Conservation (phyloP, 805 yeast species). For the Phaffomyces antillensis region DNA sequence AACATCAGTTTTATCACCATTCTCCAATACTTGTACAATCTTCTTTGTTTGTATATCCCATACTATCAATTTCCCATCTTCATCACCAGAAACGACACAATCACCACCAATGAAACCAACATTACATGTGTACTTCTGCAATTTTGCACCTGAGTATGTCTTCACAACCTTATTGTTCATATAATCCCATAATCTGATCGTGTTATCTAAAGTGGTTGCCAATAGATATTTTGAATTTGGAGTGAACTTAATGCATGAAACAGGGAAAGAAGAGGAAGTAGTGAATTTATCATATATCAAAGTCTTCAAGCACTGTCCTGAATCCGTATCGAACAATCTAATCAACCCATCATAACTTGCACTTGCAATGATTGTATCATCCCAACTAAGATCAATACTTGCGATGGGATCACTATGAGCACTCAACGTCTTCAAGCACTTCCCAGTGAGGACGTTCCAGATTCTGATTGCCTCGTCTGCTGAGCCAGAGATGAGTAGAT, state of each 20-base stretch:
- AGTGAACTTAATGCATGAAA: slow-evolving; percentile 62
- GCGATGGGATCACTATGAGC: slow-evolving; percentile 93
- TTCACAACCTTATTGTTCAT: slow-evolving; percentile 74
- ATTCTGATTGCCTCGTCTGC: slow-evolving; percentile 86
- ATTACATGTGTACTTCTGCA: slow-evolving; percentile 45
- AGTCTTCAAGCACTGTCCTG: slow-evolving; percentile 91
- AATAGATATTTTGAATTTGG: slow-evolving; percentile 77
- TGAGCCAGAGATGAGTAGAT: slow-evolving; percentile 71
- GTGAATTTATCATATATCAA: slow-evolving; percentile 73
- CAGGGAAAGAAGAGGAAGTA: slow-evolving; percentile 56
- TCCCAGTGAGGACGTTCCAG: slow-evolving; percentile 78
- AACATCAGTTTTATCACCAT: slow-evolving; percentile 23
- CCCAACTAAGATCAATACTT: slow-evolving; percentile 64
- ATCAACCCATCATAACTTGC: slow-evolving; percentile 90
- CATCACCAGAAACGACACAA: slow-evolving; percentile 55
- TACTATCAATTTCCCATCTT: slow-evolving; percentile 41
- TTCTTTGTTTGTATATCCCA: slow-evolving; percentile 66
- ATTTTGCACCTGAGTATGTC: slow-evolving; percentile 40
- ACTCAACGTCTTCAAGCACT: slow-evolving; percentile 67
- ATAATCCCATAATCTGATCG: slow-evolving; percentile 78
- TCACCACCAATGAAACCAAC: slow-evolving; percentile 42
- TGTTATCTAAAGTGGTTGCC: slow-evolving; percentile 77
- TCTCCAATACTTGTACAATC: slow-evolving; percentile 23
- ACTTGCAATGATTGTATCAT: slow-evolving; percentile 75
- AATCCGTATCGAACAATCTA: slow-evolving; percentile 76